A percentile compares a stretch with the other conserved stretches of the same genome.
Evolutionary conservation across 768 basidiomycete species (phyloP).

Genomic region (Mycena chlorophos): DNA sequence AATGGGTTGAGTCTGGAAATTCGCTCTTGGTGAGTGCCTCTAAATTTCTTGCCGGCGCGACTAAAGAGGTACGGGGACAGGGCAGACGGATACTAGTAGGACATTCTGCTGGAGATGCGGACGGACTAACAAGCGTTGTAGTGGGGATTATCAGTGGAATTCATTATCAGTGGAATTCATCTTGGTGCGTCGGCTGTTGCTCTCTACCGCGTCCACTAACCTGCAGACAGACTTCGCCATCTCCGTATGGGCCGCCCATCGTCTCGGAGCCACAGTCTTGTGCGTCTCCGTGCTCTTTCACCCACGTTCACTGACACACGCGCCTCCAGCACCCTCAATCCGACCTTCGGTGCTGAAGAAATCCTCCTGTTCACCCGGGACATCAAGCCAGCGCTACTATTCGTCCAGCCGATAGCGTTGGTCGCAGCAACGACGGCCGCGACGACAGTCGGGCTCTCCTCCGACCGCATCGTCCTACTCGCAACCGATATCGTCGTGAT

Average conservation of each 20-base stretch:
- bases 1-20: no score
- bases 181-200: neutral
- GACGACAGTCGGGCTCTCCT: neutral
- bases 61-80: no score
- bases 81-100: neutral
- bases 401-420: conserved; percentile 3
- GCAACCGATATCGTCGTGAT: neutral
- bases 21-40: no score
- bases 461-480: neutral
- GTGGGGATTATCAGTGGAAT: conserved; percentile 6
- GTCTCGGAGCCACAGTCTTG: conserved; percentile 7
- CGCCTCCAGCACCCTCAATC: conserved; percentile 9
- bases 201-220: neutral
- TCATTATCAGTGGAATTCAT: no score
- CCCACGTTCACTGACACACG: neutral
- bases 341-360: conserved; percentile 6
- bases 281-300: neutral
- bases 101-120: no score
- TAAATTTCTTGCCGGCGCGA: no score
- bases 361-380: neutral
- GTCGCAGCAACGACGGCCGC: neutral
- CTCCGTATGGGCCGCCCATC: conserved; percentile 8
- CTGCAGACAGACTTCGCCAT: conserved; percentile 2
- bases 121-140: neutral
- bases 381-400: conserved; percentile 9